phyloP scores from a whole-genome alignment of 2,329 filamentous ascomycete genomes.

The Apiospora marii region DNA sequence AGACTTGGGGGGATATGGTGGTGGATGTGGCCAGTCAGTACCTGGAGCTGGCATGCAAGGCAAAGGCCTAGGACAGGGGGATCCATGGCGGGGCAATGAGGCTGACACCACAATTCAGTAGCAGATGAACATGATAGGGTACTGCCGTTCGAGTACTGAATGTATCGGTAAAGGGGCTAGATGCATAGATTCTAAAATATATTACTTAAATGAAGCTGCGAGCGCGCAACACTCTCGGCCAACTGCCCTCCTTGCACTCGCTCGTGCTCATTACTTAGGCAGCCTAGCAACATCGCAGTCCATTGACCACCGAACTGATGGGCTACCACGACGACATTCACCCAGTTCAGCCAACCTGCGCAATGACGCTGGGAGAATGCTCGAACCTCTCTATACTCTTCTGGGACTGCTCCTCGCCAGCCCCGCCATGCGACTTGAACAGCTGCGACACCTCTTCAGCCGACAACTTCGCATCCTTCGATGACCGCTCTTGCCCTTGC shows the following conservation, averaged over 20 bases:
- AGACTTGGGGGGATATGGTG: constrained; percentile 19
- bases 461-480: not conserved
- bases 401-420: not conserved
- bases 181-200: too few relatives aligned
- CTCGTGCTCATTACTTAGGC: too few relatives aligned
- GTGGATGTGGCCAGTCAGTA: constrained; percentile 22
- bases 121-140: too few relatives aligned
- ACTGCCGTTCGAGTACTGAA: too few relatives aligned
- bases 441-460: not conserved
- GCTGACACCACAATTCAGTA: too few relatives aligned
- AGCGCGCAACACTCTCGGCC: too few relatives aligned
- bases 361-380: not conserved
- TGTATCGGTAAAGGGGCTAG: too few relatives aligned
- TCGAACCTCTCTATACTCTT: not conserved
- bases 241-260: too few relatives aligned
- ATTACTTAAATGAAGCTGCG: too few relatives aligned
- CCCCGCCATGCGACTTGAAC: not conserved
- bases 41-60: constrained; percentile 11
- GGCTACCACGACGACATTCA: not conserved
- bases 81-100: too few relatives aligned
- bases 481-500: not conserved
- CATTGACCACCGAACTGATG: not conserved
- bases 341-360: not conserved
- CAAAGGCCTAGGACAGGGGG: not conserved
- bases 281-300: not conserved